Evolutionary conservation across 805 yeast species (phyloP).

Genomic region (Schwanniomyces sp.): DNA sequence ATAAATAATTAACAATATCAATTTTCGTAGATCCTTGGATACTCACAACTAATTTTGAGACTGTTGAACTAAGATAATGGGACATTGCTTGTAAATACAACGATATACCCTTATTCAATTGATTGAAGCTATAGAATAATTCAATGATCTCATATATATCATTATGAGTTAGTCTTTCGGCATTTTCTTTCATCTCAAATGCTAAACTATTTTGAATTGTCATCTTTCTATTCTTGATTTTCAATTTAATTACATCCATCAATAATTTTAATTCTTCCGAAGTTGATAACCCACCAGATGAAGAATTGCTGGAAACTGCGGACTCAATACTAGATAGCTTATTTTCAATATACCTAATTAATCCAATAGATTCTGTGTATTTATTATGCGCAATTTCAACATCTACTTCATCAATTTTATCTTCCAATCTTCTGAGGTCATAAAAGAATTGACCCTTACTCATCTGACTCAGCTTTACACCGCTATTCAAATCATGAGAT

Average conservation of each 20-base stretch:
- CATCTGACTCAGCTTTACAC: conserved; percentile 7
- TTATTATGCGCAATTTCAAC: conserved; percentile 61
- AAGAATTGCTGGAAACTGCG: conserved; percentile 11
- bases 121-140: conserved; percentile 34
- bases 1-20: conserved; percentile 40
- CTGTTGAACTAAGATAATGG: conserved; percentile 26
- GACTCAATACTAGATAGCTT: conserved; percentile 29
- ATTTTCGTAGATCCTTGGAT: conserved; percentile 45
- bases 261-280: conserved; percentile 26
- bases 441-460: conserved; percentile 37
- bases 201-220: conserved; percentile 35
- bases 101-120: conserved; percentile 34
- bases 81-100: conserved; percentile 37
- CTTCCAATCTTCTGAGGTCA: conserved; percentile 55
- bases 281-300: conserved; percentile 2
- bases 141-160: conserved; percentile 35
- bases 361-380: conserved; percentile 46
- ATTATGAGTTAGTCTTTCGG: conserved; percentile 26
- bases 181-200: conserved; percentile 38
- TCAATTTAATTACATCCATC: conserved; percentile 42
- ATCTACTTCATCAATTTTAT: conserved; percentile 67
- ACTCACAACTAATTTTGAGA: conserved; percentile 33
- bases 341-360: conserved; percentile 36
- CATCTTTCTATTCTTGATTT: conserved; percentile 35
- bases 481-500: conserved; percentile 43